Percentiles rank a stretch among this genome's conserved stretches.
Evolutionary conservation across 2,329 filamentous ascomycete genomes (phyloP).

Genomic region (Penicillium olsonii): DNA sequence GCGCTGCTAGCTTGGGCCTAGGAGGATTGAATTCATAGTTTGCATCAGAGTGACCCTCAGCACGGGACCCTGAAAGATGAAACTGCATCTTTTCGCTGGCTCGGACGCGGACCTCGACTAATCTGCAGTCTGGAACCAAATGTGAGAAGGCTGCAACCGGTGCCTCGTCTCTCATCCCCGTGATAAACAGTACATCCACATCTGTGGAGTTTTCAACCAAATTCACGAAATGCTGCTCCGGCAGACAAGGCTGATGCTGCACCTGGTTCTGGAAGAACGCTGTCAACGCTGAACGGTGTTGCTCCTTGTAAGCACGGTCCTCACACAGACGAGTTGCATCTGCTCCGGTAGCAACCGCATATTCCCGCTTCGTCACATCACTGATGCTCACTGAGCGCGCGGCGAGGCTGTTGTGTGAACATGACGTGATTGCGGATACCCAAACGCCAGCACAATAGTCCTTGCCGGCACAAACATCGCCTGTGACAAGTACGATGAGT

Average conservation of each 20-base stretch:
- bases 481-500: constrained; percentile 59
- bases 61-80: constrained; percentile 31
- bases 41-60: background rate
- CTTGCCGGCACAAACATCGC: constrained; percentile 57
- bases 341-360: constrained; percentile 52
- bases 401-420: constrained; percentile 29
- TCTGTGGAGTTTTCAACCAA: constrained; percentile 45
- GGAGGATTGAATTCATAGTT: background rate
- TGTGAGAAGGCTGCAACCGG: constrained; percentile 58
- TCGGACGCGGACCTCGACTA: constrained; percentile 58
- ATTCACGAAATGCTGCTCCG: constrained; percentile 54
- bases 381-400: constrained; percentile 57
- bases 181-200: constrained; percentile 61
- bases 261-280: constrained; percentile 54
- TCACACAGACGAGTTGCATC: constrained; percentile 51
- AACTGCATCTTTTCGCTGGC: constrained; percentile 41
- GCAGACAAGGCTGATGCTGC: constrained; percentile 47
- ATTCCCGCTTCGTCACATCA: constrained; percentile 58
- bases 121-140: constrained; percentile 53
- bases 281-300: constrained; percentile 57
- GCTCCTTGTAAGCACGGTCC: constrained; percentile 63
- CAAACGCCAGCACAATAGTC: constrained; percentile 61
- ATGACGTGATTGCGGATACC: constrained; percentile 44
- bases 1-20: background rate
- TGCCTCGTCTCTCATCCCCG: constrained; percentile 63